phyloP scores from a whole-genome alignment of 768 basidiomycete genomes.

The Lactarius indigo region DNA sequence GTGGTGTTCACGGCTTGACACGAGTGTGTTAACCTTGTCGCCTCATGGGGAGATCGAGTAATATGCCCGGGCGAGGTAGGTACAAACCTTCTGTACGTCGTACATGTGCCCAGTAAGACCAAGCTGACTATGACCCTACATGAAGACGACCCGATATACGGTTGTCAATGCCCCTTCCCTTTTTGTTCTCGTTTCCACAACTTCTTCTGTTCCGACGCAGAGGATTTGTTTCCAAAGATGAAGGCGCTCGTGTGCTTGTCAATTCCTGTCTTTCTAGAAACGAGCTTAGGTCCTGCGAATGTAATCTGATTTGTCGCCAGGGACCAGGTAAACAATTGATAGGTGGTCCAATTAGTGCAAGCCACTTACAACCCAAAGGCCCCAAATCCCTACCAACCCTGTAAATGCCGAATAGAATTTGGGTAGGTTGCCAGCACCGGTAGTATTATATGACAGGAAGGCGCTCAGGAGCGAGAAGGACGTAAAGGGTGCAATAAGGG shows the following conservation, averaged over 20 bases:
- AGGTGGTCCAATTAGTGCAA: slow-evolving; percentile 8
- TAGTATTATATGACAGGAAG: slow-evolving; percentile 64
- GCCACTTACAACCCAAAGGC: slow-evolving; percentile 64
- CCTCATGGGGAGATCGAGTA: slow-evolving; percentile 3
- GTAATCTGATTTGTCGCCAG: slow-evolving; percentile 42
- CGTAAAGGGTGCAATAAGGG: slow-evolving; percentile 60
- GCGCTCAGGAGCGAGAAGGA: slow-evolving; percentile 51
- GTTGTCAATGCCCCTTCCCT: slow-evolving; percentile 4
- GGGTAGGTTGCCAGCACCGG: slow-evolving; percentile 53
- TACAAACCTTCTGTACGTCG: neutral
- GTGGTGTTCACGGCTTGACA: neutral
- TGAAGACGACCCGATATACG: neutral
- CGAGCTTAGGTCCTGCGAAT: slow-evolving; percentile 52
- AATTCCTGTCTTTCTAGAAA: slow-evolving; percentile 73
- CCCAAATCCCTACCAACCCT: slow-evolving; percentile 56
- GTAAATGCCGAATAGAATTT: slow-evolving; percentile 48
- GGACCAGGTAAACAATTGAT: neutral
- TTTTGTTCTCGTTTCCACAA: slow-evolving; percentile 31
- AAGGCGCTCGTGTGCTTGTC: slow-evolving; percentile 80
- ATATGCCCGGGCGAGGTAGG: neutral
- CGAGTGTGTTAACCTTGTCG: neutral
- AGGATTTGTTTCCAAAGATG: slow-evolving; percentile 67
- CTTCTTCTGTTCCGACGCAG: slow-evolving; percentile 37
- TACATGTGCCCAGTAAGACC: slow-evolving; percentile 1
- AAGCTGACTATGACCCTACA: slow-evolving; percentile 5